These are phyloP conservation scores for Lolium rigidum DNA, from an alignment of 176 grass and related monocot genomes.

Conservation along the genomic window DNA sequence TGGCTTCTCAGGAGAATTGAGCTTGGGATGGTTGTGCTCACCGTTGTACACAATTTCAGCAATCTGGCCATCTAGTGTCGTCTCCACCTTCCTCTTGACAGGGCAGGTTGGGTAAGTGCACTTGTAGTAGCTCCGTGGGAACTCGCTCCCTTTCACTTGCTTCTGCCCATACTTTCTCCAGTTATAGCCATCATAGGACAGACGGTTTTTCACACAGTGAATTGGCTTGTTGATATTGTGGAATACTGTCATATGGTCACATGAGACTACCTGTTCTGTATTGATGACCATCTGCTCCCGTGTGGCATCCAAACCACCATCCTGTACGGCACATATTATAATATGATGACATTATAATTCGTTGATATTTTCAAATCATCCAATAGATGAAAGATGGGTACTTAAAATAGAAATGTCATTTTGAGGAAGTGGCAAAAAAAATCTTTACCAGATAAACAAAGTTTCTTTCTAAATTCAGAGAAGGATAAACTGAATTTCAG, in stretches of 20 bases:
- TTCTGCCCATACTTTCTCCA: conserved; percentile 83
- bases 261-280: conserved; percentile 20
- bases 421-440: background rate
- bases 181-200: conserved; percentile 58
- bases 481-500: conserved; percentile 12
- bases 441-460: conserved; percentile 4
- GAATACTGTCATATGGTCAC: conserved; percentile 5
- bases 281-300: conserved; percentile 29
- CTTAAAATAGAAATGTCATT: background rate
- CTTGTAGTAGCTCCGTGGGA: conserved; percentile 76
- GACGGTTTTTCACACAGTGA: background rate
- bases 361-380: background rate
- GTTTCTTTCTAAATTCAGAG: background rate
- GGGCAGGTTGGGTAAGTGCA: conserved; percentile 65
- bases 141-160: conserved; percentile 66
- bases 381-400: background rate
- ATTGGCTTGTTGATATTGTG: conserved; percentile 16
- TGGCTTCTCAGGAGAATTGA: conserved; percentile 22
- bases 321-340: conserved; percentile 30
- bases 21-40: conserved; percentile 66
- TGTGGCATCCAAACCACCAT: background rate
- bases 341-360: background rate
- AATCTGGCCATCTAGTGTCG: conserved; percentile 48
- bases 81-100: conserved; percentile 70
- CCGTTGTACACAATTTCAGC: conserved; percentile 63